Evolutionary conservation across 805 yeast species (phyloP).

Genomic region (Ogataea naganishii): DNA sequence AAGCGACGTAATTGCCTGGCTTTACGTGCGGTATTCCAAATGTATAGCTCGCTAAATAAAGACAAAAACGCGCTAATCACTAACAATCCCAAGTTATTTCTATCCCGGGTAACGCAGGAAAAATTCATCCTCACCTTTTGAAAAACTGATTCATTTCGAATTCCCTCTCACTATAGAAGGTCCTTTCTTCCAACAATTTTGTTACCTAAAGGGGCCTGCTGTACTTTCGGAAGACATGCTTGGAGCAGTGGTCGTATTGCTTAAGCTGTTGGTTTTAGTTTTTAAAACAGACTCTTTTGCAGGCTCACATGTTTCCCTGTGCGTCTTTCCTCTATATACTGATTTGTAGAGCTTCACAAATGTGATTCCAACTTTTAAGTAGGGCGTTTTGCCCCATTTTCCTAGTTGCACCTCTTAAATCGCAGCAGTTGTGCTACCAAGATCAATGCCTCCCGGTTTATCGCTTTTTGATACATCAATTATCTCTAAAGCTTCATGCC

Average conservation of each 20-base stretch:
- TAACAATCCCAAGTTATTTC: not conserved
- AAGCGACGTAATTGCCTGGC: no score
- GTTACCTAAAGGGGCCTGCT: constrained; percentile 2
- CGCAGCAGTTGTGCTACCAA: not conserved
- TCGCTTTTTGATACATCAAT: constrained; percentile 15
- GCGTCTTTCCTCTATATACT: constrained; percentile 3
- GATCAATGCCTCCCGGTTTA: constrained; percentile 14
- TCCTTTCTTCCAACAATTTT: constrained; percentile 2
- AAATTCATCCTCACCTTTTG: not conserved
- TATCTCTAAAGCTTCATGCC: constrained; percentile 21
- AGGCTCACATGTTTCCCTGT: no score
- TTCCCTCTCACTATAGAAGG: not conserved
- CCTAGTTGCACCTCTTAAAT: no score
- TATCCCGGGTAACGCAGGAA: not conserved
- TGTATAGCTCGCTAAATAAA: no score
- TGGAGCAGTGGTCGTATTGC: no score
- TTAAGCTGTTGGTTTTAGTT: no score
- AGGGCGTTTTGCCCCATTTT: no score
- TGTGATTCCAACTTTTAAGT: no score
- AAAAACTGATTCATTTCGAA: not conserved
- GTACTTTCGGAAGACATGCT: not conserved
- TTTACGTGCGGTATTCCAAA: no score
- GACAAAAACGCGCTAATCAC: no score
- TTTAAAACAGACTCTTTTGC: no score
- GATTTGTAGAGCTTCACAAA: not conserved